Base-by-base conservation (phyloP, 169 alveolate genomes). In the Plasmodium cynomolgi region DNA sequence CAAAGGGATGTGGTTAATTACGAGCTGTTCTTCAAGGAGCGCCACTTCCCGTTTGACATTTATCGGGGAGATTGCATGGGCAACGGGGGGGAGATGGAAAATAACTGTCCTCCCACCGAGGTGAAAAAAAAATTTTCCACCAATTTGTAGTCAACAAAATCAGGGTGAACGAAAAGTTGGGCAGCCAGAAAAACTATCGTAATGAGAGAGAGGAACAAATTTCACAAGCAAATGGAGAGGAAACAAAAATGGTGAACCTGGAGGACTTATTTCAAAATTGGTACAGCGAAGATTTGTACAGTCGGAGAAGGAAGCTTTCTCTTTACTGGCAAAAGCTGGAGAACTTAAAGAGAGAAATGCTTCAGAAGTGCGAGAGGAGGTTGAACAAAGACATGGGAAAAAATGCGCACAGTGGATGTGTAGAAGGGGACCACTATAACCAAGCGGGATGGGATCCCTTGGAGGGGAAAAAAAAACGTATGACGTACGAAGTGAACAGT, bases 11-110 rank as follows among this genome's bases (percentile, higher is more conserved):
- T 62, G 47, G 20, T 17, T 20, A 74, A 26, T 20, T 90, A 80
- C 54, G 74, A 79, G 73, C 72, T 90, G 13, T 39, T 58, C 47
- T 29, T 39, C 4, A 37, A 90, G 26, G 84, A 90, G 23, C 33
- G 82, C 54, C 44, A 56, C 26, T 90, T 90, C 44, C 41, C 23
- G 9, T 90, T 90, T 68, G 90, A 81, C 72, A 90, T 90, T 23
- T 7, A 29, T 68, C 37, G 1, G 31, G 37, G 8, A 23, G 77
- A 68, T 26, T 68, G 77, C n/a, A 26, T 1, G 1, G 13, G 39
- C n/a, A 1, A 34, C 1, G 41, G 34, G n/a, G 41, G 9, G 7
- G 23, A 29, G 31, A 72, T 29, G 73, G 71, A 33, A 20, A 58
- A 79, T 9, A 54, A 29, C 9, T 15, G 39, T 31, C 7, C 3